phyloP scores from a whole-genome alignment of 2,329 filamentous ascomycete genomes.

The Monilinia aucupariae region DNA sequence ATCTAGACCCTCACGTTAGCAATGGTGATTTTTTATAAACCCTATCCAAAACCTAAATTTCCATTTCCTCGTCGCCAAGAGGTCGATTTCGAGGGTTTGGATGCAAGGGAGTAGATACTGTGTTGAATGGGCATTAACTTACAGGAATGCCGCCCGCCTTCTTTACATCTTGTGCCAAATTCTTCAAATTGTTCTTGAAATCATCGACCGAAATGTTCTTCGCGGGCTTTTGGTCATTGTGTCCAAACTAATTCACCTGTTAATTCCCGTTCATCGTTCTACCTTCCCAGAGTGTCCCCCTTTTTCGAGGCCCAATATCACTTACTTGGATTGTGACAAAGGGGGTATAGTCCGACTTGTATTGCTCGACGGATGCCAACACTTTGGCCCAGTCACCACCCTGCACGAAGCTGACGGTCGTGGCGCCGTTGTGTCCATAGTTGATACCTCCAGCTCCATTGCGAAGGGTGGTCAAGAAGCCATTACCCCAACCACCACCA shows the following conservation, averaged over 20 bases:
- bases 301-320: not conserved
- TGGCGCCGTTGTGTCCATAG: conserved; percentile 44
- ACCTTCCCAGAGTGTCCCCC: not conserved
- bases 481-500: conserved; percentile 44
- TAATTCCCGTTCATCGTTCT: not conserved
- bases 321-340: conserved; percentile 46
- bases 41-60: too few relatives aligned
- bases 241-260: conserved; percentile 39
- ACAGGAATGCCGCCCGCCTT: conserved; percentile 34
- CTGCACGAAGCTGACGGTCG: conserved; percentile 43
- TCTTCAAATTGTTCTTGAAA: conserved; percentile 42
- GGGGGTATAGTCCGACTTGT: conserved; percentile 36
- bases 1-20: conserved; percentile 38
- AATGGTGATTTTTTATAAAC: not conserved
- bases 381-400: conserved; percentile 44
- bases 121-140: not conserved
- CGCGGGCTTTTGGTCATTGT: conserved; percentile 47
- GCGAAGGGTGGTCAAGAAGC: conserved; percentile 44
- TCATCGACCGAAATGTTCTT: conserved; percentile 38
- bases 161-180: conserved; percentile 33
- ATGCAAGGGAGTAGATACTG: too few relatives aligned
- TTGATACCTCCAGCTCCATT: conserved; percentile 35
- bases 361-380: conserved; percentile 36
- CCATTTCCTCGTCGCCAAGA: not conserved
- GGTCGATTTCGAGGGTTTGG: not conserved